These are phyloP conservation scores for Zoysia japonica DNA, from an alignment of 176 grass and related monocot genomes.

Conservation along the genomic window DNA sequence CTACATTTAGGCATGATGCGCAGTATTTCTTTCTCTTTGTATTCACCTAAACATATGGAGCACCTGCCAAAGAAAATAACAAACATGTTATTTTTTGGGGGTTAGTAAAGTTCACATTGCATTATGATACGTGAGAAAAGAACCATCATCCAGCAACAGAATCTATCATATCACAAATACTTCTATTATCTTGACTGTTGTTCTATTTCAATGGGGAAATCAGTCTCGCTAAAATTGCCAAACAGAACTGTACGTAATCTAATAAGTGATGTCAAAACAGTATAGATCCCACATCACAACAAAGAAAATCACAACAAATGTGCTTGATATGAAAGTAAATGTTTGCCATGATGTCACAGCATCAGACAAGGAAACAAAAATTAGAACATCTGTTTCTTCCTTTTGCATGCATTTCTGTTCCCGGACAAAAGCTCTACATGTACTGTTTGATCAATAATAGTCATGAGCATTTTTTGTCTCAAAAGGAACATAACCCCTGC, in stretches of 20 bases:
- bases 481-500: background rate
- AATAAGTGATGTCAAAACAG: background rate
- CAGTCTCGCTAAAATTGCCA: background rate
- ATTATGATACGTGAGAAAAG: background rate
- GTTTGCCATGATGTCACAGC: background rate
- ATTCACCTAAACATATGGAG: slow-evolving; percentile 96
- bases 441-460: slow-evolving; percentile 18
- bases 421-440: background rate
- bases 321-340: background rate
- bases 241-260: background rate
- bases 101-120: background rate
- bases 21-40: slow-evolving; percentile 82
- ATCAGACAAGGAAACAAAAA: slow-evolving; percentile 6
- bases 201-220: slow-evolving; percentile 7
- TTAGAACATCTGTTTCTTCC: background rate
- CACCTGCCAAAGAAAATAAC: slow-evolving; percentile 56
- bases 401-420: background rate
- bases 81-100: background rate
- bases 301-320: background rate
- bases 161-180: slow-evolving; percentile 1
- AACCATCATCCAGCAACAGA: background rate
- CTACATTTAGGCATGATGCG: slow-evolving; percentile 81
- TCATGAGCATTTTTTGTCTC: background rate
- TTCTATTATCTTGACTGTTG: background rate
- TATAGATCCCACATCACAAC: background rate